Evolutionary conservation across 805 yeast genomes (phyloP).

Genomic region (Monosporozyma yasuniensis): DNA sequence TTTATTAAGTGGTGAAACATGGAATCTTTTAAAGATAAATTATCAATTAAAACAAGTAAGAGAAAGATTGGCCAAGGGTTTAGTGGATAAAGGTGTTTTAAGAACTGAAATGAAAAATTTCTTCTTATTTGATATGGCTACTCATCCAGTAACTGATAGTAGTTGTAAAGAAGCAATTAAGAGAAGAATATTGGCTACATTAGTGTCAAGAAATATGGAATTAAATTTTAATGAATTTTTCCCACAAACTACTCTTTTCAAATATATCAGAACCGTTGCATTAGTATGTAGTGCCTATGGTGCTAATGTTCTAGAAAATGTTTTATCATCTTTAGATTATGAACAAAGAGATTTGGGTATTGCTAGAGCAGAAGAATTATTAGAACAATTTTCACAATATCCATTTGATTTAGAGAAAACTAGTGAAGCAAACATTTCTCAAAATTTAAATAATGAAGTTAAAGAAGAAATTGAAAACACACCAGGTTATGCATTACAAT

Average conservation of each 20-base stretch:
- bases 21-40: constrained; percentile 90
- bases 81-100: constrained; percentile 92
- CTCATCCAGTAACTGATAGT: constrained; percentile 90
- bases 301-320: constrained; percentile 92
- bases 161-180: constrained; percentile 75
- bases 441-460: constrained; percentile 47
- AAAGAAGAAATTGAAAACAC: constrained; percentile 37
- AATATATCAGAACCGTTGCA: constrained; percentile 67
- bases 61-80: constrained; percentile 90
- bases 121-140: constrained; percentile 94
- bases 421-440: constrained; percentile 60
- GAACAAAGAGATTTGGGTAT: constrained; percentile 89
- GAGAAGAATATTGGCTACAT: constrained; percentile 57
- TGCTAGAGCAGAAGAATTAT: constrained; percentile 85
- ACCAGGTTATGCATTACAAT: constrained; percentile 46
- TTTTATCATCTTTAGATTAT: constrained; percentile 62
- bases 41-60: constrained; percentile 96
- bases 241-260: constrained; percentile 58
- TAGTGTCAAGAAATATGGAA: constrained; percentile 63
- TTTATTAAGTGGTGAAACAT: constrained; percentile 87
- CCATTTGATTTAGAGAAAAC: constrained; percentile 58
- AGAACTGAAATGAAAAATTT: constrained; percentile 95
- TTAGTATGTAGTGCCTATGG: constrained; percentile 87
- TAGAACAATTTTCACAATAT: constrained; percentile 71
- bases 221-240: constrained; percentile 53